Conservation (phyloP, 306 rosid species). For the Oemleria cerasiformis region DNA sequence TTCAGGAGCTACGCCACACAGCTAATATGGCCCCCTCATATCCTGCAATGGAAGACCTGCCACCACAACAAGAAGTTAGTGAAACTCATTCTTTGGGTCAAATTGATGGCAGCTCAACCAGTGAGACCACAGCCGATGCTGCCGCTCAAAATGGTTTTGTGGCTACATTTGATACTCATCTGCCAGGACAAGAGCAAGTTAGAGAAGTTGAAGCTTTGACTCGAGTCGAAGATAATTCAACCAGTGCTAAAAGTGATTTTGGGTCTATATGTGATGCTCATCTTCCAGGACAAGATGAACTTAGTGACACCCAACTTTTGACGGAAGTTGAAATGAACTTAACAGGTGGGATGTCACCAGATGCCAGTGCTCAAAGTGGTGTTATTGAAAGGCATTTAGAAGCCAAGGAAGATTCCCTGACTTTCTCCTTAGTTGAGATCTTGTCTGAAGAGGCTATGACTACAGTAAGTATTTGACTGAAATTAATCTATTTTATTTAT, state of each 20-base stretch:
- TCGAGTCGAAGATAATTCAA: slow-evolving; percentile 20
- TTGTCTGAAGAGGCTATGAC: slow-evolving; percentile 31
- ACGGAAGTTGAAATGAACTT: slow-evolving; percentile 19
- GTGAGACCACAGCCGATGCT: slow-evolving; percentile 21
- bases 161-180: slow-evolving; percentile 13
- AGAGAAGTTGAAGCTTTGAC: slow-evolving; percentile 13
- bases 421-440: slow-evolving; percentile 18
- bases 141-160: slow-evolving; percentile 6
- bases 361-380: slow-evolving; percentile 1
- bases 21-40: slow-evolving; percentile 29
- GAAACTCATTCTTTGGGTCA: slow-evolving; percentile 14
- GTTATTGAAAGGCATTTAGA: slow-evolving; percentile 27
- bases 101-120: slow-evolving; percentile 18
- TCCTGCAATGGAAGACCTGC: background rate
- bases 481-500: background rate
- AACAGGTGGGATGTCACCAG: slow-evolving; percentile 19
- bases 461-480: slow-evolving; percentile 33
- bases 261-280: slow-evolving; percentile 12
- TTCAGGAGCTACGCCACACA: slow-evolving; percentile 51
- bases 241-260: slow-evolving; percentile 12
- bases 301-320: slow-evolving; percentile 4
- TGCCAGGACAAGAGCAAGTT: slow-evolving; percentile 10
- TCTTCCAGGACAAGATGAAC: slow-evolving; percentile 13
- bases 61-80: slow-evolving; percentile 14
- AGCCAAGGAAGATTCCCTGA: slow-evolving; percentile 23